Evolutionary conservation across 192 early-diverging fungal species (phyloP).

Genomic region (Entomortierella parvispora): DNA sequence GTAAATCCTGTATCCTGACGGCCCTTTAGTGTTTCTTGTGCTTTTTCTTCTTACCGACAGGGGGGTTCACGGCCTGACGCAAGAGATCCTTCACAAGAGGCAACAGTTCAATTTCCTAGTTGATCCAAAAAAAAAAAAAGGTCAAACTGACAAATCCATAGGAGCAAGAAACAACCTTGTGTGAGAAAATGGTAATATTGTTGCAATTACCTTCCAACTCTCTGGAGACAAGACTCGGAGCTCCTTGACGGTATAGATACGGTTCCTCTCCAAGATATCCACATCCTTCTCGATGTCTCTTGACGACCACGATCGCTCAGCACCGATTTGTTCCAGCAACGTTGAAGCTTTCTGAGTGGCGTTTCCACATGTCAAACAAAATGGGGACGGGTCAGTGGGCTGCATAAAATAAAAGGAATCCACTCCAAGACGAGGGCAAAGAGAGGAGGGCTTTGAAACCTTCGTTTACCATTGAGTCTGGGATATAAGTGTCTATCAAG

Average conservation of each 20-base stretch:
- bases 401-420: no score
- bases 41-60: constrained; percentile 27
- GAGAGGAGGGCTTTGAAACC: no score
- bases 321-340: constrained; percentile 58
- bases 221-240: constrained; percentile 57
- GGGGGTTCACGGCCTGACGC: constrained; percentile 53
- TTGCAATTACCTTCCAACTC: constrained; percentile 61
- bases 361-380: neutral
- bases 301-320: constrained; percentile 58
- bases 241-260: constrained; percentile 58
- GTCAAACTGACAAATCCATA: neutral
- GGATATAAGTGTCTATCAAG: constrained; percentile 26
- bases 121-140: neutral
- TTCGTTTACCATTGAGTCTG: constrained; percentile 46
- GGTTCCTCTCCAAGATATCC: constrained; percentile 52
- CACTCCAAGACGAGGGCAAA: neutral
- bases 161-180: neutral
- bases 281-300: constrained; percentile 60
- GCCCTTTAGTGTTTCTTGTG: constrained; percentile 7
- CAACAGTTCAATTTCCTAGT: constrained; percentile 54
- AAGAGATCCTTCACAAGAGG: constrained; percentile 63
- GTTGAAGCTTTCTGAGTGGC: constrained; percentile 57
- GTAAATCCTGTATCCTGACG: no score
- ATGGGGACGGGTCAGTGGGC: no score
- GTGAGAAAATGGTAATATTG: no score